A percentile compares a stretch with the other conserved stretches of the same genome.
Conservation (phyloP, 345 rosid species). For the Heritiera littoralis region DNA sequence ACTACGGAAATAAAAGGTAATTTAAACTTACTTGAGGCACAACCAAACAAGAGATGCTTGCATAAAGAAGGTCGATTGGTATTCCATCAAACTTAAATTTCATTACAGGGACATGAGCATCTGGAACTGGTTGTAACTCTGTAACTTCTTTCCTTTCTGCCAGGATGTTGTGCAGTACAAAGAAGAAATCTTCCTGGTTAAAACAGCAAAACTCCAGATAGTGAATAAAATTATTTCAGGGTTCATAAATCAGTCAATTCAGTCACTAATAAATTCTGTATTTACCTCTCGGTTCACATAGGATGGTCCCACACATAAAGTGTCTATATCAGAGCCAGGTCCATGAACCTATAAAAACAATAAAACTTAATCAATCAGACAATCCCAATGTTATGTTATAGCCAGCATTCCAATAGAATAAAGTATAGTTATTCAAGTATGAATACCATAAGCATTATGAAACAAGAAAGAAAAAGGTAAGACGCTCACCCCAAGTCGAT, state of each 20-base stretch:
- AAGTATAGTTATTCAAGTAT: not conserved
- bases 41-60: constrained; percentile 56
- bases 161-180: constrained; percentile 48
- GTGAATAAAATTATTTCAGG: not conserved
- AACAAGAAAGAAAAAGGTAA: constrained; percentile 10
- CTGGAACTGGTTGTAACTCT: constrained; percentile 71
- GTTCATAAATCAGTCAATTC: not conserved
- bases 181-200: constrained; percentile 63
- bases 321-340: constrained; percentile 72
- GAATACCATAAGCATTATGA: not conserved
- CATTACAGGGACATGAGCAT: constrained; percentile 84
- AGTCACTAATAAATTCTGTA: not conserved
- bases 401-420: not conserved
- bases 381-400: not conserved
- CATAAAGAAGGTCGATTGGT: constrained; percentile 71
- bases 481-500: constrained; percentile 62
- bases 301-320: constrained; percentile 71
- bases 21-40: constrained; percentile 56
- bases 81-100: constrained; percentile 68
- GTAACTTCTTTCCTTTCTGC: constrained; percentile 62
- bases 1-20: not conserved
- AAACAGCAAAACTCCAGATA: constrained; percentile 10
- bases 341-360: constrained; percentile 57
- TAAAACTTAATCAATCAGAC: not conserved
- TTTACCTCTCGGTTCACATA: constrained; percentile 68